Evolutionary conservation across 2,329 filamentous ascomycete genomes (phyloP).

Genomic region (Xylaria sp.): DNA sequence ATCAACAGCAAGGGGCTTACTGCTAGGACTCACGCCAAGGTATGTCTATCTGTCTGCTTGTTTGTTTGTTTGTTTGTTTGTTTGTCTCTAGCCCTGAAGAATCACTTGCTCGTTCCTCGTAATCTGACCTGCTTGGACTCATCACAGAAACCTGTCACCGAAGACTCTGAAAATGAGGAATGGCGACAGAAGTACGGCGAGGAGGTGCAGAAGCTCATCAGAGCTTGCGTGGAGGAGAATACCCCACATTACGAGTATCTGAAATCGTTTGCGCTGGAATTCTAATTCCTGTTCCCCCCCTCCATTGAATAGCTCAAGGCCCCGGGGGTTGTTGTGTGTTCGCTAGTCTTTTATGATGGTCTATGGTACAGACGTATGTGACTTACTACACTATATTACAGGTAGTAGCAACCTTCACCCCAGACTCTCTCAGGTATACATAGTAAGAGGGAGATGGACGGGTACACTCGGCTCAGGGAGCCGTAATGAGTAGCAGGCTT

Average conservation of each 20-base stretch:
- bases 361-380: constrained; percentile 36
- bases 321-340: constrained; percentile 10
- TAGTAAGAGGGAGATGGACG: constrained; percentile 22
- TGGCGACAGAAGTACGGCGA: constrained; percentile 81
- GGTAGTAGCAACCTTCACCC: constrained; percentile 31
- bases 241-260: constrained; percentile 82
- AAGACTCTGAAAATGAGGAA: constrained; percentile 74
- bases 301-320: not conserved
- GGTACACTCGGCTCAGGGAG: constrained; percentile 30
- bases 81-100: not conserved
- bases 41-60: constrained; percentile 47
- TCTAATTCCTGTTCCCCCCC: constrained; percentile 50
- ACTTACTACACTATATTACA: constrained; percentile 44
- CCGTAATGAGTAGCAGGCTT: constrained; percentile 17
- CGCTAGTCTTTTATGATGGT: constrained; percentile 18
- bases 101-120: constrained; percentile 12
- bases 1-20: constrained; percentile 82
- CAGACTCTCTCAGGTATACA: constrained; percentile 28
- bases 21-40: constrained; percentile 71
- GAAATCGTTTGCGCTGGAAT: constrained; percentile 77
- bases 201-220: constrained; percentile 75
- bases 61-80: not conserved
- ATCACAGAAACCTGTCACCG: constrained; percentile 68
- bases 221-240: constrained; percentile 76
- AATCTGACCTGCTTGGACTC: constrained; percentile 38